These are phyloP conservation scores for Coriolopsis trogii DNA, from an alignment of 1,284 basidiomycete species.

Conservation along the genomic window DNA sequence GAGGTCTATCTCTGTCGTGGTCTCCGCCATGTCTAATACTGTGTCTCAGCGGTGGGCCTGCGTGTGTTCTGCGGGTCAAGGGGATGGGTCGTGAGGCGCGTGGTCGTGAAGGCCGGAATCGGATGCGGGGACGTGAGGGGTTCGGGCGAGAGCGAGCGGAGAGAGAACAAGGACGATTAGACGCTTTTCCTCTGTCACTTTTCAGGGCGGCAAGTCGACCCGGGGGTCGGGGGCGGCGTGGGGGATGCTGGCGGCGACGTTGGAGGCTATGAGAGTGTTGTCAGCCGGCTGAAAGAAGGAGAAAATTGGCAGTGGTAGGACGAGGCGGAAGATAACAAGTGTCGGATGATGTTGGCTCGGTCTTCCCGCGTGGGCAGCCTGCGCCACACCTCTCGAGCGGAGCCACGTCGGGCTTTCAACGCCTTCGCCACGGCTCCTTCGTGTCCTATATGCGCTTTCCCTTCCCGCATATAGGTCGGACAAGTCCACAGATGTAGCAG, in stretches of 20 bases:
- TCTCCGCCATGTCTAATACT: slow-evolving; percentile 55
- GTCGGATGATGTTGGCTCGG: slow-evolving; percentile 30
- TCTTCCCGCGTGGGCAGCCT: slow-evolving; percentile 20
- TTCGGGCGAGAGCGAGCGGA: slow-evolving; percentile 20
- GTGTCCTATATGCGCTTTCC: too few relatives aligned
- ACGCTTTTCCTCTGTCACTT: slow-evolving; percentile 22
- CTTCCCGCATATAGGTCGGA: not conserved
- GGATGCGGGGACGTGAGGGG: slow-evolving; percentile 32
- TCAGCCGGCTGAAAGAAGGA: slow-evolving; percentile 35
- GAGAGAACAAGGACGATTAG: slow-evolving; percentile 29
- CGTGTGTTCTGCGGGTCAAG: too few relatives aligned
- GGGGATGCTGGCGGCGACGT: slow-evolving; percentile 11
- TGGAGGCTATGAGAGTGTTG: slow-evolving; percentile 22
- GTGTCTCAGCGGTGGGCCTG: slow-evolving; percentile 17
- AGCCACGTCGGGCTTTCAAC: slow-evolving; percentile 28
- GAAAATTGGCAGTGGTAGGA: slow-evolving; percentile 36
- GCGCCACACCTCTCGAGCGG: slow-evolving; percentile 28
- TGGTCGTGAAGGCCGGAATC: slow-evolving; percentile 28
- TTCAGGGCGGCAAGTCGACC: slow-evolving; percentile 19
- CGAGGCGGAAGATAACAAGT: slow-evolving; percentile 37
- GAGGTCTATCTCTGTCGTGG: slow-evolving; percentile 89
- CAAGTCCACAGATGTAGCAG: not conserved
- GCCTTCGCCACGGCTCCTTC: not conserved
- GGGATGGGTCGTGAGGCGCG: slow-evolving; percentile 31
- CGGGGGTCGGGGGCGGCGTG: slow-evolving; percentile 6